Conservation (phyloP, 2,329 filamentous ascomycete species). For the Cladophialophora chaetospira region DNA sequence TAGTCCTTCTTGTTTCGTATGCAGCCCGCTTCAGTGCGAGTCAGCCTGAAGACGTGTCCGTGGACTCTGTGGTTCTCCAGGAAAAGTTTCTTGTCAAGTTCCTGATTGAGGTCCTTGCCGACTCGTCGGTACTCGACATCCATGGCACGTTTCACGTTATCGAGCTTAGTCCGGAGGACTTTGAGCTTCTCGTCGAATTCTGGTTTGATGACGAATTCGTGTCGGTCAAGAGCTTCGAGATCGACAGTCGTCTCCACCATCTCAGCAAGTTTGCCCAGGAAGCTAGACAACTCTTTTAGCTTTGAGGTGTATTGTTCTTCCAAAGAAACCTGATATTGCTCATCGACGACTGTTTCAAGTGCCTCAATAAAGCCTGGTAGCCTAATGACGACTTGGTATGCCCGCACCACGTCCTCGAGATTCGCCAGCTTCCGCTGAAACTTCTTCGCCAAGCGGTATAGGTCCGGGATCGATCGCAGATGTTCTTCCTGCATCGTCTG, state of each 20-base stretch:
- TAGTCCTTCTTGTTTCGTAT: constrained; percentile 91
- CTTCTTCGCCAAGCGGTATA: constrained; percentile 90
- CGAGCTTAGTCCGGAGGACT: constrained; percentile 87
- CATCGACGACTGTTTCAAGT: constrained; percentile 92
- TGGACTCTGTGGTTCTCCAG: constrained; percentile 95
- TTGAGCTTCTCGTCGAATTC: constrained; percentile 90
- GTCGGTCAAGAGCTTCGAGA: constrained; percentile 89
- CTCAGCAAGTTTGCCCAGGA: constrained; percentile 82
- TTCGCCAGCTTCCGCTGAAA: constrained; percentile 91
- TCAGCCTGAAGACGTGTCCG: constrained; percentile 94
- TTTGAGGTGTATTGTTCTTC: constrained; percentile 86
- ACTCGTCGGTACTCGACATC: constrained; percentile 76
- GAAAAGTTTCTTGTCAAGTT: constrained; percentile 97
- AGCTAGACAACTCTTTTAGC: constrained; percentile 73
- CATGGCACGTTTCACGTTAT: constrained; percentile 81
- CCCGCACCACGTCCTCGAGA: constrained; percentile 90
- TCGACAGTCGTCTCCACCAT: constrained; percentile 99
- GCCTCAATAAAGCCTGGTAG: constrained; percentile 87
- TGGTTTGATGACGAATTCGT: constrained; percentile 98
- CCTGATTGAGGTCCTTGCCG: constrained; percentile 79
- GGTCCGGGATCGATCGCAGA: constrained; percentile 85
- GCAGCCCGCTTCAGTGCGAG: constrained; percentile 83
- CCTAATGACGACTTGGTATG: constrained; percentile 91
- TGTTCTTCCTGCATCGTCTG: constrained; percentile 98
- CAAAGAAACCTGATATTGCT: constrained; percentile 82